Evolutionary conservation across 495 filamentous ascomycete genomes (phyloP).

Genomic region (Cercophora newfieldiana): DNA sequence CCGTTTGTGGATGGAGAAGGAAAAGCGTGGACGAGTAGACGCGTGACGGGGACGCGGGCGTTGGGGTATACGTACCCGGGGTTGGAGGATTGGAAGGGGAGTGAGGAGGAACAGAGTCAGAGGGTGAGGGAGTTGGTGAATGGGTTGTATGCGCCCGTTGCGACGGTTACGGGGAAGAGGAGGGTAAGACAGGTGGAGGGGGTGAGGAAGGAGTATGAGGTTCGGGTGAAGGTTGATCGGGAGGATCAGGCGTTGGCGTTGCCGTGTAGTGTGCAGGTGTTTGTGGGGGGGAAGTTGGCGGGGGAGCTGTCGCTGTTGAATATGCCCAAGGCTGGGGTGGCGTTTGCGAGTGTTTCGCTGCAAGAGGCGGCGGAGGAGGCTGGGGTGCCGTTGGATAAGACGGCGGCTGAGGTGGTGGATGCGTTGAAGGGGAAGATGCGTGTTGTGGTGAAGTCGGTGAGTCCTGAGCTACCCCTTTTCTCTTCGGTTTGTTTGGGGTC

Average conservation of each 20-base stretch:
- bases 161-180: not conserved
- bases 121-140: conserved; percentile 30
- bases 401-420: not conserved
- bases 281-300: conserved; percentile 15
- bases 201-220: conserved; percentile 24
- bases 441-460: not conserved
- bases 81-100: conserved; percentile 22
- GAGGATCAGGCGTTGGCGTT: conserved; percentile 23
- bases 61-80: conserved; percentile 52
- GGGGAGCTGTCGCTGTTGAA: conserved; percentile 14
- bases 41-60: conserved; percentile 21
- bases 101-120: conserved; percentile 17
- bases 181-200: not conserved
- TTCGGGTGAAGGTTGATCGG: conserved; percentile 29
- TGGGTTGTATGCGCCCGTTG: conserved; percentile 27
- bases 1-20: conserved; percentile 36
- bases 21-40: conserved; percentile 38
- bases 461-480: not conserved
- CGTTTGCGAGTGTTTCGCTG: conserved; percentile 13
- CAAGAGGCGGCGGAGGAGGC: not conserved
- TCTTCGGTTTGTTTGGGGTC: not conserved
- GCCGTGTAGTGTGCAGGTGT: conserved; percentile 33
- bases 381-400: not conserved
- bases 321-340: conserved; percentile 15
- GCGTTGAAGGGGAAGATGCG: conserved; percentile 1